These are phyloP conservation scores for Epichloe bromicola DNA, from an alignment of 2,329 filamentous ascomycete species.

Conservation along the genomic window DNA sequence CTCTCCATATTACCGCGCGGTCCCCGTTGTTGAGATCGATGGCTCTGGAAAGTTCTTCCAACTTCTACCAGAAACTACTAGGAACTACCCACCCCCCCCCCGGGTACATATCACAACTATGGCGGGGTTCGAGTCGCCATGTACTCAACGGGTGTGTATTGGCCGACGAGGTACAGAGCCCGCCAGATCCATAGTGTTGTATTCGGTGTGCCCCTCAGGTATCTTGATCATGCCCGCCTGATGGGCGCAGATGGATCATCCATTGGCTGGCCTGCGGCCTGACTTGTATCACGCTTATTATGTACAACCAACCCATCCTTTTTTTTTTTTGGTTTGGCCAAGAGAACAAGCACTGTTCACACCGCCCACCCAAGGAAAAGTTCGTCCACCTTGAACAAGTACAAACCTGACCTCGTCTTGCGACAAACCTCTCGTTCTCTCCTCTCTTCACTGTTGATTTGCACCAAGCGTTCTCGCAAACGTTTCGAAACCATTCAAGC, in stretches of 20 bases:
- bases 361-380: conserved; percentile 4
- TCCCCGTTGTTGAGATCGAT: background rate
- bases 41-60: conserved; percentile 12
- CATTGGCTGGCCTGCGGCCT: background rate
- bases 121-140: background rate
- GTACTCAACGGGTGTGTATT: background rate
- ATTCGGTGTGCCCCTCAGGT: background rate
- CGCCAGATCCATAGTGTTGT: background rate
- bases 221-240: background rate
- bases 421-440: background rate
- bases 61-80: conserved; percentile 5
- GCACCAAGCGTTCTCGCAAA: background rate
- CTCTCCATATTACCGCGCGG: background rate
- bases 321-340: background rate
- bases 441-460: background rate
- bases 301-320: background rate
- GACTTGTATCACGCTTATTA: background rate
- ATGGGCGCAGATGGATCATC: background rate
- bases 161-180: background rate
- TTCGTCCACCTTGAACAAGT: background rate
- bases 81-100: no score
- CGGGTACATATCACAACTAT: background rate
- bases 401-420: background rate
- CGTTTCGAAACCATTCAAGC: background rate
- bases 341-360: background rate